These are phyloP conservation scores for Paramyrothecium roridum DNA, from an alignment of 2,329 filamentous ascomycete species.

Conservation along the genomic window DNA sequence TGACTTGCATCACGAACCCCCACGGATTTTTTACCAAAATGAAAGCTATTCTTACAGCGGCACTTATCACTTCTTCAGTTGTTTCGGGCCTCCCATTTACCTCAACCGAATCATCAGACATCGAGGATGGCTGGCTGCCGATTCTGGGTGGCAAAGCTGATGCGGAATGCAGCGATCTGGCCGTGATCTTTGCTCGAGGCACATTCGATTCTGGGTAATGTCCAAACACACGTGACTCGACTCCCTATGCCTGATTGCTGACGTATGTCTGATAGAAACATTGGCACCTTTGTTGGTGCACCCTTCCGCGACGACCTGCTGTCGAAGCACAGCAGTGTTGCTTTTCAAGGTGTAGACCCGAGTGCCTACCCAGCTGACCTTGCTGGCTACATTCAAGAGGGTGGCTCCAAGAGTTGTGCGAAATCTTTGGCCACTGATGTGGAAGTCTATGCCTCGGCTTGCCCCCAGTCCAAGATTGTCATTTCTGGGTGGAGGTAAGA, in stretches of 20 bases:
- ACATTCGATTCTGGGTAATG: constrained; percentile 9
- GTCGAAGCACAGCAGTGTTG: background rate
- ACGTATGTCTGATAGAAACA: constrained; percentile 2
- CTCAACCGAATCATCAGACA: background rate
- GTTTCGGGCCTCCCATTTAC: background rate
- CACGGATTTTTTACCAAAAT: background rate
- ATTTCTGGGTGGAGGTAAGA: constrained; percentile 6
- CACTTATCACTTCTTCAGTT: background rate
- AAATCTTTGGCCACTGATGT: constrained; percentile 2
- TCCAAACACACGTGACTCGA: background rate
- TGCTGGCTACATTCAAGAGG: constrained; percentile 8
- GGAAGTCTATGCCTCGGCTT: constrained; percentile 2
- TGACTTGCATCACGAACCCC: background rate
- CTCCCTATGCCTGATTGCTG: background rate
- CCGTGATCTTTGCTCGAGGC: constrained; percentile 8
- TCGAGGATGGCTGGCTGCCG: background rate
- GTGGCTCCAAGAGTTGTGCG: constrained; percentile 5
- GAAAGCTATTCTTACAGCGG: background rate
- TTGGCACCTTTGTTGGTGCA: constrained; percentile 8
- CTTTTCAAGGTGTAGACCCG: constrained; percentile 7
- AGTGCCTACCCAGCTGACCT: constrained; percentile 7
- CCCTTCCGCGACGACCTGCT: constrained; percentile 5
- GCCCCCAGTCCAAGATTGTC: constrained; percentile 7
- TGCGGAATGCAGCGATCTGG: constrained; percentile 3
- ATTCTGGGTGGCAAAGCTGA: background rate